Percentiles rank a stretch among this genome's conserved stretches.
These are phyloP conservation scores for Cladosporium sp. DNA, from an alignment of 2,329 filamentous ascomycete genomes.

Conservation along the genomic window DNA sequence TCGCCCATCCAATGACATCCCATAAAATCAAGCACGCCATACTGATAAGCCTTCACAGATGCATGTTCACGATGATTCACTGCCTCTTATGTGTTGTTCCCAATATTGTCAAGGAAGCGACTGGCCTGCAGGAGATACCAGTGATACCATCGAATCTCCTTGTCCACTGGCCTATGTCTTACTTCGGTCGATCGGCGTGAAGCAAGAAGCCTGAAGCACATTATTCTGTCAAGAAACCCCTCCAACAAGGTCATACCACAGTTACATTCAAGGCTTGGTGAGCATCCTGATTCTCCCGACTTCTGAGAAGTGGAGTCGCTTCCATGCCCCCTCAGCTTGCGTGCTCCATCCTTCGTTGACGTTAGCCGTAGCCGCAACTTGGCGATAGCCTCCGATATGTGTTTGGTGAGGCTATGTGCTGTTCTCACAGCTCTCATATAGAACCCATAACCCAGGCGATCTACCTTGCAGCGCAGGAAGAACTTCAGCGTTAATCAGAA, in stretches of 20 bases:
- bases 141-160: not conserved
- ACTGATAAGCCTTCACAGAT: not conserved
- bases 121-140: not conserved
- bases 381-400: not conserved
- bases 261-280: not conserved
- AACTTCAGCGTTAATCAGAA: not conserved
- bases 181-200: not conserved
- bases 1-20: not conserved
- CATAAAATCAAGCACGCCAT: constrained; percentile 11
- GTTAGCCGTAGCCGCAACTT: not conserved
- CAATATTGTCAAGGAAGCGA: not conserved
- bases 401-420: not conserved
- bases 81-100: not conserved
- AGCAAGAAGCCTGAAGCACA: too few relatives aligned
- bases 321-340: not conserved
- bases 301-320: not conserved
- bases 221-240: not conserved
- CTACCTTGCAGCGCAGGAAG: not conserved
- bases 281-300: not conserved
- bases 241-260: not conserved
- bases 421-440: not conserved
- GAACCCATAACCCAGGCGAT: not conserved
- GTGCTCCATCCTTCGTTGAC: constrained; percentile 2
- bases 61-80: not conserved
- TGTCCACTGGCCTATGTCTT: not conserved